These are phyloP conservation scores for Jackrogersella minutella DNA, from an alignment of 495 filamentous ascomycete species.

Conservation along the genomic window DNA sequence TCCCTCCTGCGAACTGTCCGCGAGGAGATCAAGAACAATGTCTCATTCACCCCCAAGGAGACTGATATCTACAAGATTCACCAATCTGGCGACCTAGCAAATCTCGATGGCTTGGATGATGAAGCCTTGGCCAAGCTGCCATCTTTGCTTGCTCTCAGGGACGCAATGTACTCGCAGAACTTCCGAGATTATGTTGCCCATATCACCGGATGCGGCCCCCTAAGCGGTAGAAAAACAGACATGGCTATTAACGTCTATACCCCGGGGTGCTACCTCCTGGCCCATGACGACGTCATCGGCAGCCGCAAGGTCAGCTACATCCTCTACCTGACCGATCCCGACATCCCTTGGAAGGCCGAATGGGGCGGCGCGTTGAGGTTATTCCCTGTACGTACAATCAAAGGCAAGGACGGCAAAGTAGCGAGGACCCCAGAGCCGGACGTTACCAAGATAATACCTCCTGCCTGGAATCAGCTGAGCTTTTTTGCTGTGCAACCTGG, in stretches of 20 bases:
- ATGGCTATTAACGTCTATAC: constrained; percentile 99
- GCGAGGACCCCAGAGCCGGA: constrained; percentile 81
- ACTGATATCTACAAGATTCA: constrained; percentile 99
- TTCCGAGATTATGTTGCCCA: constrained; percentile 89
- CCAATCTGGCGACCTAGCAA: constrained; percentile 96
- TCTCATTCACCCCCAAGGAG: constrained; percentile 97
- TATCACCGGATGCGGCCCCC: constrained; percentile 81
- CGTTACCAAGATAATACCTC: constrained; percentile 78
- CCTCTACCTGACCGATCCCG: constrained; percentile 92
- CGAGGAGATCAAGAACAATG: constrained; percentile 83
- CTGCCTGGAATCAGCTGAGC: constrained; percentile 94
- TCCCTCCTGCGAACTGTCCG: constrained; percentile 85
- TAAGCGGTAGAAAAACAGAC: constrained; percentile 95
- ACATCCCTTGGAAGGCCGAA: constrained; percentile 86
- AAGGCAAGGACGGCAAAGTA: constrained; percentile 70
- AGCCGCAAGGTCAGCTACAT: constrained; percentile 94
- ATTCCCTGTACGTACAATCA: constrained; percentile 74
- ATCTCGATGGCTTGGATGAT: constrained; percentile 91
- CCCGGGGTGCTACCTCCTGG: constrained; percentile 92
- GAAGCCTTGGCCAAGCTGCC: constrained; percentile 82
- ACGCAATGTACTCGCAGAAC: constrained; percentile 87
- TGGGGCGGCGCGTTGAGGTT: constrained; percentile 95
- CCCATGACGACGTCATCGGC: constrained; percentile 98
- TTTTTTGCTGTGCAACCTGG: constrained; percentile 99
- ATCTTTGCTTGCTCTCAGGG: constrained; percentile 83